Evolutionary conservation across 1,284 basidiomycete species (phyloP), one percentile per base, ranked within the genome.

Genomic region (Tausonia pullulans): DNA sequence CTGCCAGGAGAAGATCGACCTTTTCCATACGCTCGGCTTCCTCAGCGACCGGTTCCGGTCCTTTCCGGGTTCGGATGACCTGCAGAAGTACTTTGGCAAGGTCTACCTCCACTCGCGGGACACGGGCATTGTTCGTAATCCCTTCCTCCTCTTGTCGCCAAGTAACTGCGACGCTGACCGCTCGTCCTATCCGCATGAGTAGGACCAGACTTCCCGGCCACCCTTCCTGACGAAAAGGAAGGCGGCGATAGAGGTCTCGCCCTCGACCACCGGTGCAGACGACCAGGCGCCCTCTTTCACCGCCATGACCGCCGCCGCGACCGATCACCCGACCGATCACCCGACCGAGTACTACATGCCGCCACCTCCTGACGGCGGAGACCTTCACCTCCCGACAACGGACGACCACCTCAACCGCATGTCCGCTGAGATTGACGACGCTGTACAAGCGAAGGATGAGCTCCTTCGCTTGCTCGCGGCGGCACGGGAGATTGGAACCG

Each of bases 1-100:
- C 8, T 49, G 55, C 41, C 60, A 61, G 52, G 60, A 58, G 55
- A 61, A 62, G 44, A 48, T 50, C 27, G 64, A 66, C 39, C 43
- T 66, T 56, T 66, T 62, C 49, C 64, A 66, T 54, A 60, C 59
- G 13, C 60, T 66, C 13, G 64, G 60, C 13, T 27, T 54, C n/a
- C 45, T 61, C 9, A 46, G 53, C 53, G 51, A 65, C 40, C 59
- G 51, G 5, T 65, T 60, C 48, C 46, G 58, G 39, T 58, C 44
- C 8, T n/a, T 46, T 1, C 45, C 55, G 5, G 63, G 63, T 16
- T 56, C 52, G 13, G 63, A 65, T n/a, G 63, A 65, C 46, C 58
- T 65, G 48, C 54, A 54, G 14, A 60, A 56, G 41, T 56, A 60
- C 58, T 60, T 53, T 16, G 39, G n/a, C 46, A 56, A 59, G 43